Conservation (phyloP, 495 filamentous ascomycete genomes). For the Aspergillus indologenus region DNA sequence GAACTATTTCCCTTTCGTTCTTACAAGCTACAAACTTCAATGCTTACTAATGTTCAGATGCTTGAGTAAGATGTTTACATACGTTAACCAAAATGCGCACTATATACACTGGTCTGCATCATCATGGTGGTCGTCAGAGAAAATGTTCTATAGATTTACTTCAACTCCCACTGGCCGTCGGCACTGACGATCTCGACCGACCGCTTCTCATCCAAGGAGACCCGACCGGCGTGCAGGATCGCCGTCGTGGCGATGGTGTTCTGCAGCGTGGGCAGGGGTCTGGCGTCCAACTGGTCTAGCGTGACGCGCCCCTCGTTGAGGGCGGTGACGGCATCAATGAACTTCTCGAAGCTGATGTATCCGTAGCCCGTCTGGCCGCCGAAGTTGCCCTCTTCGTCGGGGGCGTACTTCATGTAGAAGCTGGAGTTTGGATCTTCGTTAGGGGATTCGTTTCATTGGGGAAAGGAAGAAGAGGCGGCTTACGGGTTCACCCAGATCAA, state of each 20-base stretch:
- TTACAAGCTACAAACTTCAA: too few species aligned
- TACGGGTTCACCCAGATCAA: constrained; percentile 81
- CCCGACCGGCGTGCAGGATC: constrained; percentile 81
- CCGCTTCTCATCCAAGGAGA: constrained; percentile 75
- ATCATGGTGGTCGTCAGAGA: background rate
- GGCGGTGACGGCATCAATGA: constrained; percentile 79
- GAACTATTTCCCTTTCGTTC: background rate
- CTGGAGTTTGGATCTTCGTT: constrained; percentile 21
- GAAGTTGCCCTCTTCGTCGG: constrained; percentile 94
- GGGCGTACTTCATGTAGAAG: constrained; percentile 96
- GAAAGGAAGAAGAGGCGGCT: constrained; percentile 17
- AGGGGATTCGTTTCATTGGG: background rate
- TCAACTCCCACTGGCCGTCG: constrained; percentile 61
- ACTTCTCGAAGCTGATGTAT: constrained; percentile 94
- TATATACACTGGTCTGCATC: background rate
- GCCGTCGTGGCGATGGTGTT: constrained; percentile 91
- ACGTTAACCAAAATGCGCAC: background rate
- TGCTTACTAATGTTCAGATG: too few species aligned
- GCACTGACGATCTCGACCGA: constrained; percentile 67
- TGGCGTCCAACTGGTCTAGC: constrained; percentile 69
- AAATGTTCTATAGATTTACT: constrained; percentile 35
- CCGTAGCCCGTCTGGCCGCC: constrained; percentile 87
- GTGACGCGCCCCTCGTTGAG: constrained; percentile 70
- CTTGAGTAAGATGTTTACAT: background rate
- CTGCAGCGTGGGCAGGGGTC: constrained; percentile 77